A percentile compares a stretch with the other conserved stretches of the same genome.
Evolutionary conservation across 2,329 filamentous ascomycete genomes (phyloP).

Genomic region (Diaporthe australafricana): DNA sequence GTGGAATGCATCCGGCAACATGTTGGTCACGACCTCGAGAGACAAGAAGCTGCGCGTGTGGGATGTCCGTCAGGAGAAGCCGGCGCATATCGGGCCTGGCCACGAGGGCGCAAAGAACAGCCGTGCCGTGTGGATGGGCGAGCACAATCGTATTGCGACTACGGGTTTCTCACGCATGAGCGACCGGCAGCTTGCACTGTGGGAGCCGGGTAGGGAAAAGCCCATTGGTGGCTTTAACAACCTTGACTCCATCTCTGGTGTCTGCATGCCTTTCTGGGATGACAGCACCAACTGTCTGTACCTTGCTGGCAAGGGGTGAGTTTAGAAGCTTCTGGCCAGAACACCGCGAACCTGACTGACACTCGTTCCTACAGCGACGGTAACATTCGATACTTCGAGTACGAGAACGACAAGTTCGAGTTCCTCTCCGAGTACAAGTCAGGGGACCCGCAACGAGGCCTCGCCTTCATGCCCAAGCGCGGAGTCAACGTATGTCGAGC

Average conservation of each 20-base stretch:
- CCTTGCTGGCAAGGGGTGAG: slow-evolving; percentile 95
- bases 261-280: slow-evolving; percentile 99
- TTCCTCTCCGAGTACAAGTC: slow-evolving; percentile 98
- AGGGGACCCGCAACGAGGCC: slow-evolving; percentile 90
- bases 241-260: slow-evolving; percentile 94
- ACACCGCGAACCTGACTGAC: slow-evolving; percentile 42
- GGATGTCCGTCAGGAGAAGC: slow-evolving; percentile 94
- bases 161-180: slow-evolving; percentile 99
- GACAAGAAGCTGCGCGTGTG: slow-evolving; percentile 99
- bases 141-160: slow-evolving; percentile 94
- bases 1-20: slow-evolving; percentile 90
- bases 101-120: slow-evolving; percentile 98
- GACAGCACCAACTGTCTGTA: slow-evolving; percentile 96
- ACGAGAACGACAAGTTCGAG: slow-evolving; percentile 98
- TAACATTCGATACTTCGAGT: slow-evolving; percentile 99
- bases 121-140: slow-evolving; percentile 95
- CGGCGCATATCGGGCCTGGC: slow-evolving; percentile 85
- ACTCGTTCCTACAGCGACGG: slow-evolving; percentile 75
- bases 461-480: slow-evolving; percentile 94
- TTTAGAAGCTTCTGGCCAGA: slow-evolving; percentile 36
- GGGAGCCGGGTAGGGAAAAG: slow-evolving; percentile 88
- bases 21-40: slow-evolving; percentile 91
- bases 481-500: slow-evolving; percentile 80
- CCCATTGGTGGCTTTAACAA: slow-evolving; percentile 92
- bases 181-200: slow-evolving; percentile 93